Base-by-base conservation (phyloP, 768 basidiomycete genomes). In the Artomyces pyxidatus region DNA sequence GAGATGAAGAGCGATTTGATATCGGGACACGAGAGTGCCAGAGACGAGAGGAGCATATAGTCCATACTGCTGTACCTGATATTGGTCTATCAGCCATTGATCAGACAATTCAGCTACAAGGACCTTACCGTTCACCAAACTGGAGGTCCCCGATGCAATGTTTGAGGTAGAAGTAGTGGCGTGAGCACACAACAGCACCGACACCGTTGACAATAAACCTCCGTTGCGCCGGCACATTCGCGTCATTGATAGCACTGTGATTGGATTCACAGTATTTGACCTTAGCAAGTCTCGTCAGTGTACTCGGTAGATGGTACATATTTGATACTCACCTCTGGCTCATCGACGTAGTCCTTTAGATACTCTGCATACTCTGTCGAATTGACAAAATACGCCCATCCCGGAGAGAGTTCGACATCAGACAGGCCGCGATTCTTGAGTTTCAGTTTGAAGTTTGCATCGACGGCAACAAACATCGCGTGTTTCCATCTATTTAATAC, bases 41-140 rank as follows among this genome's bases (percentile, higher is more conserved):
- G 5, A 21, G 38, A 48, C 4, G 44, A 41, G 12, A 46, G 25
- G 14, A 60, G n/a, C 11, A 63, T 30, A 35, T 52, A 63, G 38
- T 61, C 59, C 27, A 63, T 53, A 35, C 57, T 63, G 23, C 46
- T 42, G 42, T 59, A 57, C 17, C 60, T 59, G n/a, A n/a, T n/a
- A 4, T 21, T 23, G 22, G 27, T 2, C 6, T 8, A 27, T n/a
- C n/a, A n/a, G n/a, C n/a, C n/a, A n/a, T 21, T 17, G 22, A 17
- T 12, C 23, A 16, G 12, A 22, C 29, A 19, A n/a, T n/a, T n/a
- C n/a, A 21, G n/a, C n/a, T n/a, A n/a, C n/a, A n/a, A n/a, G n/a
- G n/a, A n/a, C n/a, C 21, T 42, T 1, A 48, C 47, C 10, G 2
- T 41, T 48, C 47, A 21, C 47, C 47, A 6, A 17, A 17, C 23